A percentile compares a stretch with the other conserved stretches of the same genome.
These are phyloP conservation scores for Tolypocladium pustulatum DNA, from an alignment of 2,329 filamentous ascomycete genomes.

Conservation along the genomic window DNA sequence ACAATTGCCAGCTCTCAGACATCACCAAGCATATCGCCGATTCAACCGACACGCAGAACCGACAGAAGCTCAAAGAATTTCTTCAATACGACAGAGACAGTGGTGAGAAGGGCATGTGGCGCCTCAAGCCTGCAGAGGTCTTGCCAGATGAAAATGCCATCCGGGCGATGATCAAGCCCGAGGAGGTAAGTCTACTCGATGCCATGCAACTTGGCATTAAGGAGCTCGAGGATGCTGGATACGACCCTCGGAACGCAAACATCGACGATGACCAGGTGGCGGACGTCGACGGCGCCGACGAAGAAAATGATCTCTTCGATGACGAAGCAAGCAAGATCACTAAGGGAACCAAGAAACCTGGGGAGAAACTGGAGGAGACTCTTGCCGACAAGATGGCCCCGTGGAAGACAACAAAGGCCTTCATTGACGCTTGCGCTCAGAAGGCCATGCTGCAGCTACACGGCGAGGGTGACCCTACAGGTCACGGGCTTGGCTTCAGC, in stretches of 20 bases:
- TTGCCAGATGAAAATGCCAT: slow-evolving; percentile 74
- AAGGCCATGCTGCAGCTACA: slow-evolving; percentile 97
- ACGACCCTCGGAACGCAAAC: slow-evolving; percentile 52
- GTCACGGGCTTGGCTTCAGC: slow-evolving; percentile 86
- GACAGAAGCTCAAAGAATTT: slow-evolving; percentile 95
- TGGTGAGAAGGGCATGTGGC: slow-evolving; percentile 67
- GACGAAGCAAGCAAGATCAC: slow-evolving; percentile 28
- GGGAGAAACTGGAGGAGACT: slow-evolving; percentile 51
- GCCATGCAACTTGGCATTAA: slow-evolving; percentile 94
- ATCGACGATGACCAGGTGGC: slow-evolving; percentile 41
- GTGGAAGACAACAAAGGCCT: slow-evolving; percentile 95
- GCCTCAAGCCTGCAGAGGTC: slow-evolving; percentile 59
- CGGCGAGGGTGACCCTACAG: slow-evolving; percentile 88
- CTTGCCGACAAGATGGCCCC: slow-evolving; percentile 85
- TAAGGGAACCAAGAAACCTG: slow-evolving; percentile 30
- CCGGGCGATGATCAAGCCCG: slow-evolving; percentile 82
- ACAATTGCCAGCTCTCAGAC: slow-evolving; percentile 64
- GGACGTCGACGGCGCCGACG: slow-evolving; percentile 53
- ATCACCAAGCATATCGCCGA: slow-evolving; percentile 89
- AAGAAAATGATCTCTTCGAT: slow-evolving; percentile 38
- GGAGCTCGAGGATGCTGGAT: slow-evolving; percentile 83
- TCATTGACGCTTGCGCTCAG: slow-evolving; percentile 82
- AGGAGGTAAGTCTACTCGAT: slow-evolving; percentile 89
- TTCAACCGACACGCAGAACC: slow-evolving; percentile 88
- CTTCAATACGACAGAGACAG: slow-evolving; percentile 76